Evolutionary conservation across 2,329 filamentous ascomycete species (phyloP).

Genomic region (Juglanconis oblonga): DNA sequence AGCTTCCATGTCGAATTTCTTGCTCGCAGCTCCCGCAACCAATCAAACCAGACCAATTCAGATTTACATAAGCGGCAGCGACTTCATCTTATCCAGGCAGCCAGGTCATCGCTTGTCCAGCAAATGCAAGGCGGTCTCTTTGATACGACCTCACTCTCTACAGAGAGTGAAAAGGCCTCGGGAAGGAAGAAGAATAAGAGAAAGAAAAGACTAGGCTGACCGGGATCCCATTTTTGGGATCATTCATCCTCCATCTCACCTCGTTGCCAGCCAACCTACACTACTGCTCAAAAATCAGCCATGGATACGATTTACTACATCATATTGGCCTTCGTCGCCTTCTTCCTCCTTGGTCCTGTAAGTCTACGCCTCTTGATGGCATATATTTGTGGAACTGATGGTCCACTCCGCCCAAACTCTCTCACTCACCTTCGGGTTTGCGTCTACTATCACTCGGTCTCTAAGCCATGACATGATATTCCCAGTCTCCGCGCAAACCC

Average conservation of each 20-base stretch:
- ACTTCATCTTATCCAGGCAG: no score
- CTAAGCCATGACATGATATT: no score
- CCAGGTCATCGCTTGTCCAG: no score
- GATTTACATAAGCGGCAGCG: slow-evolving; percentile 6
- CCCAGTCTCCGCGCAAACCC: no score
- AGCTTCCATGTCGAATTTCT: slow-evolving; percentile 2
- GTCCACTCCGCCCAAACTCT: not conserved
- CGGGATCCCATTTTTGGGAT: no score
- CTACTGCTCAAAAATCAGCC: not conserved
- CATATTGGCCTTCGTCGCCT: slow-evolving; percentile 4
- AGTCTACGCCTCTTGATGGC: not conserved
- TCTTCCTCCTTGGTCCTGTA: slow-evolving; percentile 17
- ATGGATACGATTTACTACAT: slow-evolving; percentile 14
- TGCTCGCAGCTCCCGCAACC: not conserved
- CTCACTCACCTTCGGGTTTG: no score
- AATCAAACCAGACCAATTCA: not conserved
- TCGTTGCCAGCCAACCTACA: not conserved
- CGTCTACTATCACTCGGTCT: not conserved
- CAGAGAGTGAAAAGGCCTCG: no score
- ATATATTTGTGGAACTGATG: no score
- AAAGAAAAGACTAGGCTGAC: not conserved
- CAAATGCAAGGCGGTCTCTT: no score
- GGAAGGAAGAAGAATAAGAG: not conserved
- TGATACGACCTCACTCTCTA: no score
- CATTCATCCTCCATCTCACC: not conserved